These are phyloP conservation scores for Neurospora tetraspora DNA, from an alignment of 495 filamentous ascomycete species.

Conservation along the genomic window DNA sequence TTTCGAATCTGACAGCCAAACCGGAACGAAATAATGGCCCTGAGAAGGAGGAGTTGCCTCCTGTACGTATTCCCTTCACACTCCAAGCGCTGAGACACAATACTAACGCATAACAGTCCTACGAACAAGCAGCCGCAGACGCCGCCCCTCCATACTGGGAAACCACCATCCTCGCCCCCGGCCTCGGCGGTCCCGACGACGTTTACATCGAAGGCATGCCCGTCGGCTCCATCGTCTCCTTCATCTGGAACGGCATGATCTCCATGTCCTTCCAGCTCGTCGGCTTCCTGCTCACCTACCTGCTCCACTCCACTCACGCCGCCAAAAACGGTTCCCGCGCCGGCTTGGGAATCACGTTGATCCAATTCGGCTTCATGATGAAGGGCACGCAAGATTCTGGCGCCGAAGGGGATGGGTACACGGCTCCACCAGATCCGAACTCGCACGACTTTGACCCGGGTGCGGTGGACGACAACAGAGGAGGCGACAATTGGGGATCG, in stretches of 20 bases:
- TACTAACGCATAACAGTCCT: constrained; percentile 53
- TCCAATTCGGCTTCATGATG: constrained; percentile 95
- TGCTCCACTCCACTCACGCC: constrained; percentile 93
- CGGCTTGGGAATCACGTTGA: constrained; percentile 89
- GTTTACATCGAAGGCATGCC: constrained; percentile 95
- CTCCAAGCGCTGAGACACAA: not conserved
- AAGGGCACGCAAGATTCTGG: constrained; percentile 32
- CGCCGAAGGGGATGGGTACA: constrained; percentile 42
- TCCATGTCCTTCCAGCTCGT: constrained; percentile 96
- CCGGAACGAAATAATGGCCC: constrained; percentile 71
- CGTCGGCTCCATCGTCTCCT: constrained; percentile 90
- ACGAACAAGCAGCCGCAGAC: constrained; percentile 97
- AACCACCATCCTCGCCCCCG: constrained; percentile 91
- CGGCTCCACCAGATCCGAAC: constrained; percentile 73
- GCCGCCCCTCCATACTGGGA: constrained; percentile 98
- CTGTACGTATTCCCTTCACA: constrained; percentile 49
- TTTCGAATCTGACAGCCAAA: constrained; percentile 88
- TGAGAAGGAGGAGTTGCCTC: constrained; percentile 76
- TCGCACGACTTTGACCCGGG: constrained; percentile 78
- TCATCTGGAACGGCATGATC: constrained; percentile 98
- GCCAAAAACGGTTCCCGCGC: constrained; percentile 95
- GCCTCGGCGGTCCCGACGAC: constrained; percentile 70
- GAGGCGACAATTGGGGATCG: constrained; percentile 31
- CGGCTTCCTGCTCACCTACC: constrained; percentile 95
- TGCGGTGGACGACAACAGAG: constrained; percentile 36